Evolutionary conservation across 2,329 filamentous ascomycete species (phyloP), one percentile per base, ranked within the genome.

Genomic region (Penicillium aurantiogriseum): DNA sequence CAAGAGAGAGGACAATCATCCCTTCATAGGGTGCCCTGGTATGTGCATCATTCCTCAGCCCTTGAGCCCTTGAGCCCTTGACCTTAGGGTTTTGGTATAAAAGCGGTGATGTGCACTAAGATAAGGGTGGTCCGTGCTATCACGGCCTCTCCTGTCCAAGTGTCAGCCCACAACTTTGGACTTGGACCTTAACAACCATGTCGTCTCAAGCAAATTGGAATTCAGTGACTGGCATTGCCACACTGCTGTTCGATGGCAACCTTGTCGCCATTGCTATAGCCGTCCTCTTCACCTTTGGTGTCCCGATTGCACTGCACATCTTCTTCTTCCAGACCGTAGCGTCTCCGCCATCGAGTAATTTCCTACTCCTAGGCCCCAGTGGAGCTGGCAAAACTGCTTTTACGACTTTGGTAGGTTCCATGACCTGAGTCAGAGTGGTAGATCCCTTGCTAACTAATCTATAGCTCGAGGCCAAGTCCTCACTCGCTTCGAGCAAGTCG

Each of bases 371-470:
- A 48, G 94, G 94, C 1, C 91, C 93, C 17, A 87, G 88, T 55
- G 89, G 88, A 62, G 84, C 86, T 49, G 94, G 94, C 69, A 99
- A 97, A 80, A 97, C 94, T 0, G 84, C 90, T 9, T 85, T 97
- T 35, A 78, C 92, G n/a, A 92, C 91, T 23, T 82, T 94, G 66
- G 87, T 89, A 80, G 61, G 77, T 17, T 48, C 15, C 15, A 48
- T 45, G 11, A 21, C 29, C 17, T 4, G 11, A 31, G 5, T 4
- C 36, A 23, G 25, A 27, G 27, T 36, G 40, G 4, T 15, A 3
- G 2, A 15, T 8, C 15, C 31, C 15, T 54, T 19, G 38, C 23
- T 51, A 21, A 47, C 15, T 6, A 40, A 31, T 19, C 8, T 27
- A 48, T 42, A 80, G 78, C 71, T 80, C n/a, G 77, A 80, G 61